Conservation (phyloP, 345 rosid species). For the Firmiana major region DNA sequence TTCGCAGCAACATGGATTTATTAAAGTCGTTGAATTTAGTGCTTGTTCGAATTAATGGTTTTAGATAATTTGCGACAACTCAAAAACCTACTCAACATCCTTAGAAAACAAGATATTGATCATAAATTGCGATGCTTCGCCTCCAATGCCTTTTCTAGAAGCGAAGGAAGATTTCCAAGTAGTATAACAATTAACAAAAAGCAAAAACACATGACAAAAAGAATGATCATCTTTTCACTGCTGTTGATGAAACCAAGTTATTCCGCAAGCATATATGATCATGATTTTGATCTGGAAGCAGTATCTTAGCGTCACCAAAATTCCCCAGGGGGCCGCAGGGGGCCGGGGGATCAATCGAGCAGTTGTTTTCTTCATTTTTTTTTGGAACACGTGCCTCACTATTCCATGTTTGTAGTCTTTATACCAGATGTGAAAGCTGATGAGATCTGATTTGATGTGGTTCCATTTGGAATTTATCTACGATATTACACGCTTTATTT, state of each 20-base stretch:
- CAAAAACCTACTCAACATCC: neutral
- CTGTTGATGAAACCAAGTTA: conserved; percentile 9
- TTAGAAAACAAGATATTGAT: neutral
- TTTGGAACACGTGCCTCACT: neutral
- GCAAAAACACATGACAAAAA: conserved; percentile 8
- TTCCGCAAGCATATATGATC: neutral
- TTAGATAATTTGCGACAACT: neutral
- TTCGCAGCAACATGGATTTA: neutral
- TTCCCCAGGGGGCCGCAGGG: neutral
- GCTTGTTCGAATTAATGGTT: neutral
- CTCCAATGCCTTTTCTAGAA: neutral
- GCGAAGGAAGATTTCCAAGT: neutral
- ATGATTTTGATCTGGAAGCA: neutral
- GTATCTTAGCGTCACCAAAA: neutral
- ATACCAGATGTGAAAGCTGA: neutral
- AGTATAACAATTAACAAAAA: neutral
- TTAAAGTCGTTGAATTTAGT: neutral
- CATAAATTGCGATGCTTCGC: neutral
- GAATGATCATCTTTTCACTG: conserved; percentile 1
- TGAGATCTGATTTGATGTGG: neutral
- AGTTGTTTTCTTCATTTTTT: neutral
- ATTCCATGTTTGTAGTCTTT: neutral
- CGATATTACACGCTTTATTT: too few relatives aligned
- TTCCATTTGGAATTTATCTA: too few relatives aligned
- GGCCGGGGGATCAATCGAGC: neutral